Conservation (phyloP, 2,329 filamentous ascomycete species). For the Falciphora oryzae region DNA sequence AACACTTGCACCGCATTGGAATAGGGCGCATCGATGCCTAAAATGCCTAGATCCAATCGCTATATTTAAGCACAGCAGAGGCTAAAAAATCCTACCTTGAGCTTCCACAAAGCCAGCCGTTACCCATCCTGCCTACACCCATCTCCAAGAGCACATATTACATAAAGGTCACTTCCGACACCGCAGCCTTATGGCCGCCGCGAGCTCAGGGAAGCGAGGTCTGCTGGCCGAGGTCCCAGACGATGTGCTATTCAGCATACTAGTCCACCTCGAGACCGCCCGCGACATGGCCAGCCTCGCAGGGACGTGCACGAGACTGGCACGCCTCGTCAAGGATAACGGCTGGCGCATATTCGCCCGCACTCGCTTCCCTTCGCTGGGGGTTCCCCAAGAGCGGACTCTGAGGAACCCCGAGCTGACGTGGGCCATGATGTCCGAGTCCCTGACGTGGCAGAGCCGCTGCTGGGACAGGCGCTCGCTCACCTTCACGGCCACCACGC, state of each 20-base stretch:
- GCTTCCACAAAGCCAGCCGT: no score
- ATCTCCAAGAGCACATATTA: no score
- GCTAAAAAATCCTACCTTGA: no score
- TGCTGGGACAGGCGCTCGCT: conserved; percentile 46
- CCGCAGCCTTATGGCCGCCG: neutral
- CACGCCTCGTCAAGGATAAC: conserved; percentile 31
- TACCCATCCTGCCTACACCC: no score
- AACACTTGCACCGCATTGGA: no score
- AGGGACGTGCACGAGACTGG: conserved; percentile 32
- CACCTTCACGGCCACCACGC: conserved; percentile 30
- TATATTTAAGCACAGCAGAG: no score
- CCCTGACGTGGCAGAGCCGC: conserved; percentile 43
- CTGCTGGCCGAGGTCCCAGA: conserved; percentile 38
- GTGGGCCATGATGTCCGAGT: conserved; percentile 37
- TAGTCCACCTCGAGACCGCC: conserved; percentile 42
- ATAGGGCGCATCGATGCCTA: neutral
- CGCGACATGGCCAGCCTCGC: conserved; percentile 39
- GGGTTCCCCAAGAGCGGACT: conserved; percentile 22
- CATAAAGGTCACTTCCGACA: no score
- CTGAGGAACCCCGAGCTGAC: conserved; percentile 12
- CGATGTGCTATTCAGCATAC: conserved; percentile 44
- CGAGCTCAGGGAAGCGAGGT: neutral
- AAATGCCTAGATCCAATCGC: neutral
- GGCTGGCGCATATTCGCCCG: conserved; percentile 48
- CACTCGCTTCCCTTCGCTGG: conserved; percentile 36